Base-by-base conservation (phyloP, 495 filamentous ascomycete genomes). In the Copromyces sp. region DNA sequence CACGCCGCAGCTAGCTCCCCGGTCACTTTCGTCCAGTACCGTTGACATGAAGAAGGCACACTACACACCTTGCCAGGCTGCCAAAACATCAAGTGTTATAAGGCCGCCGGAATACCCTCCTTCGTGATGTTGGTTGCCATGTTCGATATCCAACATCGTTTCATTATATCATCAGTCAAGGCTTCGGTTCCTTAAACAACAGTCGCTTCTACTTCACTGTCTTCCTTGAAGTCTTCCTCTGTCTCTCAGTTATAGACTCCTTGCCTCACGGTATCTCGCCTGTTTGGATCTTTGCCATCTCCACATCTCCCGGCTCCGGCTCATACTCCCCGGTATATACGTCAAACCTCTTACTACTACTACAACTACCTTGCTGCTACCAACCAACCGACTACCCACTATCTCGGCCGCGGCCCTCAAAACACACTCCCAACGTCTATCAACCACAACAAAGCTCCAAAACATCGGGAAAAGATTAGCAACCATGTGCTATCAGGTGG, bases 401-500 rank as follows among this genome's bases (percentile, higher is more conserved):
- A 65, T 65, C 24, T 65, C 29, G 53, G 53, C 53, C 53, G 53
- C 29, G 53, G 53, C 12, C 53, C 53, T 65, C 7, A 35, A 35
- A 16, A 65, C 29, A 16, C 24, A 65, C 53, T 29, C 53, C 53
- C 53, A 65, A 17, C 53, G 35, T 3, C 53, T 17, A 35, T 9
- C 53, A 37, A 35, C 14, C 53, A 65, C 29, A 35, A 65, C 53
- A 17, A 32, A 65, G 6, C n/a, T 70, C 12, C 45, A 9, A 47
- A 32, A 38, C n/a, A 37, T 4, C 17, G 69, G 32, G 39, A 42
- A 42, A 70, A 70, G 24, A 47, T 70, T 70, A 29, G n/a, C 20
- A 32, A 24, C 69, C 61, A 94, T 94, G 92, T 94, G 92, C 78
- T 89, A 89, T 78, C 86, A 90, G 79, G 81, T 94, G 73, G 83